Percentiles rank a stretch among this genome's conserved stretches.
Evolutionary conservation across 163 green algal species (phyloP).

Genomic region (Botryococcus braunii): DNA sequence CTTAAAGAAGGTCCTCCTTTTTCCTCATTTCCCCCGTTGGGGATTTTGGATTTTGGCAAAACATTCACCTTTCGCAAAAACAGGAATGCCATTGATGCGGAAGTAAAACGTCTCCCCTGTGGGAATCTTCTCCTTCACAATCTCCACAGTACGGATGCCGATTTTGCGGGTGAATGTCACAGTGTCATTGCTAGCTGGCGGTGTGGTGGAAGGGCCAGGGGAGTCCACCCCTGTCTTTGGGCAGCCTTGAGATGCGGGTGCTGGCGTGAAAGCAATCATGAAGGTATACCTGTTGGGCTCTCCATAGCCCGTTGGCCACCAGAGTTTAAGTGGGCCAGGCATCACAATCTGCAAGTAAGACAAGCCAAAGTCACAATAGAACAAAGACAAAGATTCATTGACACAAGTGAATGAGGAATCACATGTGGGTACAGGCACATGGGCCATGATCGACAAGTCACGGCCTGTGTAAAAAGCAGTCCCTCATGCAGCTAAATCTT

Average conservation of each 20-base stretch:
- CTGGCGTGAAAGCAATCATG: slow-evolving; percentile 23
- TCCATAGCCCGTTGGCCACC: slow-evolving; percentile 66
- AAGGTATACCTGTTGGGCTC: slow-evolving; percentile 49
- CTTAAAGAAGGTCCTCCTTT: too few relatives aligned
- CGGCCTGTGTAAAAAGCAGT: too few relatives aligned
- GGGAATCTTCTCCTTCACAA: slow-evolving; percentile 31
- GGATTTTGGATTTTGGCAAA: neutral
- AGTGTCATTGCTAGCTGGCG: slow-evolving; percentile 3
- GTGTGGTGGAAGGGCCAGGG: too few relatives aligned
- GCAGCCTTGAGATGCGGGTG: too few relatives aligned
- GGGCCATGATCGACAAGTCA: too few relatives aligned
- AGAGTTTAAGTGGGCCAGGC: slow-evolving; percentile 37
- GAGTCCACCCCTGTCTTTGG: too few relatives aligned
- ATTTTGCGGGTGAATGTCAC: slow-evolving; percentile 20
- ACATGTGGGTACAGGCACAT: too few relatives aligned
- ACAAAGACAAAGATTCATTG: too few relatives aligned
- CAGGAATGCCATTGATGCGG: slow-evolving; percentile 52
- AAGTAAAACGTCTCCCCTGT: slow-evolving; percentile 63
- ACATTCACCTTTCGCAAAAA: slow-evolving; percentile 45
- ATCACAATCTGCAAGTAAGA: too few relatives aligned
- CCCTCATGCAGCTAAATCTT: too few relatives aligned
- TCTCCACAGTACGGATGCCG: slow-evolving; percentile 49
- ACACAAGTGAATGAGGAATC: too few relatives aligned
- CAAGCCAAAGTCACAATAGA: neutral
- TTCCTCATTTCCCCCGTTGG: too few relatives aligned